These are phyloP conservation scores for Sugiyamaella valdiviana DNA, from an alignment of 805 yeast species.

Conservation along the genomic window DNA sequence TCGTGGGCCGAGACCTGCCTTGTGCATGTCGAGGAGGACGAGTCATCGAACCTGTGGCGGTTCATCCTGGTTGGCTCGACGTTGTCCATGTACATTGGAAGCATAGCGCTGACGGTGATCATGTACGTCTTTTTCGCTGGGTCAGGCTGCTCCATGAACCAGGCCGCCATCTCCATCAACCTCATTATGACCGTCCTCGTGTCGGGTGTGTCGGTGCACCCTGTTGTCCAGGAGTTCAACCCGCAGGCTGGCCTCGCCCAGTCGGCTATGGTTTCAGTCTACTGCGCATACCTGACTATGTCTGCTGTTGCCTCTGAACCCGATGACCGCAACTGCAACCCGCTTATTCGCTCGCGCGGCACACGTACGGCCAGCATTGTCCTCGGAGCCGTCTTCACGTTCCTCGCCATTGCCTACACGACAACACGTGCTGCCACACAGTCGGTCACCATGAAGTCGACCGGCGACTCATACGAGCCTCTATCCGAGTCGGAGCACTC, in stretches of 20 bases:
- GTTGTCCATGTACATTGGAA: slow-evolving; percentile 68
- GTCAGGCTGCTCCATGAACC: slow-evolving; percentile 79
- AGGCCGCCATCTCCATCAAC: slow-evolving; percentile 77
- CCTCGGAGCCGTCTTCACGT: slow-evolving; percentile 88
- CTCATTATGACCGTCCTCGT: slow-evolving; percentile 57
- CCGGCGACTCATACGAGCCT: slow-evolving; percentile 39
- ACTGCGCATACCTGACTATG: slow-evolving; percentile 85
- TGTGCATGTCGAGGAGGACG: slow-evolving; percentile 79
- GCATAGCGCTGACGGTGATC: slow-evolving; percentile 62
- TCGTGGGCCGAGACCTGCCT: slow-evolving; percentile 97
- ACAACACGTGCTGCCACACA: slow-evolving; percentile 94
- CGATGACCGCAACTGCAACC: slow-evolving; percentile 88
- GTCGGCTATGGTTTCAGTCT: slow-evolving; percentile 88
- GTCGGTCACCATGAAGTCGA: slow-evolving; percentile 46
- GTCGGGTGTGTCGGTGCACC: slow-evolving; percentile 68
- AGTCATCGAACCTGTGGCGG: slow-evolving; percentile 59
- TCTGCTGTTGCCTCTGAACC: slow-evolving; percentile 96
- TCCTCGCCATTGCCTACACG: slow-evolving; percentile 92
- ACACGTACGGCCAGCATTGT: slow-evolving; percentile 85
- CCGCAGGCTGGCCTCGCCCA: slow-evolving; percentile 97
- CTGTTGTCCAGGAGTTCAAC: slow-evolving; percentile 81
- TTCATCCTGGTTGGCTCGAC: slow-evolving; percentile 81
- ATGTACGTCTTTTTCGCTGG: slow-evolving; percentile 83
- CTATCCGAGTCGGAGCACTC: slow-evolving; percentile 35
- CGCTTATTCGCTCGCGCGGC: slow-evolving; percentile 80